phyloP scores from a whole-genome alignment of 371 early-diverging fungal species.

The Batrachochytrium dendrobatidis region DNA sequence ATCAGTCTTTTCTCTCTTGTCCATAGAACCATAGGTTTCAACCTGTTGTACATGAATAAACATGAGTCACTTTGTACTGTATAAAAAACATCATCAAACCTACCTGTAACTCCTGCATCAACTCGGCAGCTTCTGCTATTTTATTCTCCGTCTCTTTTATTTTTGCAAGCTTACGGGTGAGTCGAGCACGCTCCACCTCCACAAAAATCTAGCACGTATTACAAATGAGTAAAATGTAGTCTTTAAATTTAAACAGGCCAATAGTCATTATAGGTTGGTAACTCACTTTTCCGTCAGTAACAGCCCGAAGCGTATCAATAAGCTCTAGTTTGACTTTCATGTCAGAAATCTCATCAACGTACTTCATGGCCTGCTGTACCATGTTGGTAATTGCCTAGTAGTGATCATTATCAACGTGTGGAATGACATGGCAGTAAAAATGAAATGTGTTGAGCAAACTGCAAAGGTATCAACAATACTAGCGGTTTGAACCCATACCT shows the following conservation, averaged over 20 bases:
- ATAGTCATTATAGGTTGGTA: background rate
- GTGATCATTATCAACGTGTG: background rate
- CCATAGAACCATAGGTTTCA: constrained; percentile 98
- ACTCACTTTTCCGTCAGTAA: constrained; percentile 93
- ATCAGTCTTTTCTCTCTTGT: constrained; percentile 94
- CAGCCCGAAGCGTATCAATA: constrained; percentile 87
- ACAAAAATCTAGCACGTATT: constrained; percentile 74
- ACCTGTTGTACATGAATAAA: constrained; percentile 45
- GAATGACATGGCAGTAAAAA: background rate
- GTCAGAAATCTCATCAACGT: constrained; percentile 74
- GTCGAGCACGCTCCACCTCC: constrained; percentile 93
- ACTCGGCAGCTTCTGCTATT: constrained; percentile 83
- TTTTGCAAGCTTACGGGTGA: constrained; percentile 80
- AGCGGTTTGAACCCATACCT: too few relatives aligned
- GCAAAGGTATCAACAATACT: too few relatives aligned
- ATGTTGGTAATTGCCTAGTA: constrained; percentile 92
- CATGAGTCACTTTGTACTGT: background rate
- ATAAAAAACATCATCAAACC: background rate
- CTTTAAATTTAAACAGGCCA: background rate
- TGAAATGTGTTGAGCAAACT: too few relatives aligned
- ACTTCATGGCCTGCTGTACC: constrained; percentile 90
- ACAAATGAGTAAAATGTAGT: constrained; percentile 3
- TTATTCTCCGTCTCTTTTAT: constrained; percentile 90
- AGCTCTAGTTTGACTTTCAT: constrained; percentile 78
- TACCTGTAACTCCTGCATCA: constrained; percentile 90